Conservation (phyloP, 805 yeast genomes). For the Pichia kluyveri region DNA sequence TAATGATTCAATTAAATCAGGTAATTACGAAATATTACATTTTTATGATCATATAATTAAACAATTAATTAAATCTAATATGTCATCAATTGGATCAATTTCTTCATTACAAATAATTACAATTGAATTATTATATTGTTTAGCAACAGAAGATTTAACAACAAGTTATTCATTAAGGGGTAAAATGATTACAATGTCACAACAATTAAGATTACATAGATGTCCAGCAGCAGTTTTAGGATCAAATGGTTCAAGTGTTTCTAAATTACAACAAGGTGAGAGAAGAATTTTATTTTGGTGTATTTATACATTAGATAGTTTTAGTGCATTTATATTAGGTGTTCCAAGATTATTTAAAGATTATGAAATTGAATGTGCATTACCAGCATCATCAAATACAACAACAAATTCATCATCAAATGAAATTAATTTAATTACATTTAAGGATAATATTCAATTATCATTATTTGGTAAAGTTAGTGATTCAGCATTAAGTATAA, state of each 20-base stretch:
- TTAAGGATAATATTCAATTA: slow-evolving; percentile 44
- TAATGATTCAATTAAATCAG: slow-evolving; percentile 1
- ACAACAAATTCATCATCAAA: slow-evolving; percentile 25
- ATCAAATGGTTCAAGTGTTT: slow-evolving; percentile 54
- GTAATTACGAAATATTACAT: slow-evolving; percentile 29
- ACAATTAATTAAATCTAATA: slow-evolving; percentile 53
- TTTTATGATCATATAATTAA: slow-evolving; percentile 55
- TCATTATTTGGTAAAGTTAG: slow-evolving; percentile 65
- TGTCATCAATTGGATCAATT: slow-evolving; percentile 51
- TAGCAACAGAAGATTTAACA: slow-evolving; percentile 63
- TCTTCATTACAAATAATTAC: slow-evolving; percentile 63
- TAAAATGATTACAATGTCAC: slow-evolving; percentile 71
- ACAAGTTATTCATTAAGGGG: slow-evolving; percentile 73
- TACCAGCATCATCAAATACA: slow-evolving; percentile 37
- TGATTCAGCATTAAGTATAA: slow-evolving; percentile 50
- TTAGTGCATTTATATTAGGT: slow-evolving; percentile 68
- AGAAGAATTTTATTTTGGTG: slow-evolving; percentile 82
- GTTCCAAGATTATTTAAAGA: slow-evolving; percentile 76
- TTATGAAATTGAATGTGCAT: slow-evolving; percentile 76
- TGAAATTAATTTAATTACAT: slow-evolving; percentile 47
- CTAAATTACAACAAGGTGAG: slow-evolving; percentile 69
- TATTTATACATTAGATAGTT: slow-evolving; percentile 65
- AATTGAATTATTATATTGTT: slow-evolving; percentile 60
- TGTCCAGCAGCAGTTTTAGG: slow-evolving; percentile 78
- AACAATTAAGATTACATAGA: slow-evolving; percentile 74